Evolutionary conservation across 2,329 filamentous ascomycete species (phyloP).

Genomic region (Talaromyces rugulosus): DNA sequence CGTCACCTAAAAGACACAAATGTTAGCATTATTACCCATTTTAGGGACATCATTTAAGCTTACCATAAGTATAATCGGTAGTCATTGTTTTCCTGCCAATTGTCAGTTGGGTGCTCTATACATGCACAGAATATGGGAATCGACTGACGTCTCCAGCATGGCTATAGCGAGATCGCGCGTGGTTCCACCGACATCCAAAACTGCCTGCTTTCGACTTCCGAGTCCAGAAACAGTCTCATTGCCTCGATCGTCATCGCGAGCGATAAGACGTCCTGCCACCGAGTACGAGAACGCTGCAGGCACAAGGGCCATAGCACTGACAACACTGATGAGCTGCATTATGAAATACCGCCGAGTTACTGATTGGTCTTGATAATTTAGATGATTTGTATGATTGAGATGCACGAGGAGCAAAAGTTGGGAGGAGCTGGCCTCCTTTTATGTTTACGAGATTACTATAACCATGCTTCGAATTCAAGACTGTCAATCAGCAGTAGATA

Average conservation of each 20-base stretch:
- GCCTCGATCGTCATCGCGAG: conserved; percentile 10
- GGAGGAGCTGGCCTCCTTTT: no score
- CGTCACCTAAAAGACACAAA: conserved; percentile 13
- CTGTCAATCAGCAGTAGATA: no score
- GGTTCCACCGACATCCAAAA: conserved; percentile 22
- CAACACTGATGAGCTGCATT: neutral
- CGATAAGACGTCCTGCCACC: neutral
- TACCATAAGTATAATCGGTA: neutral
- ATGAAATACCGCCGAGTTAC: neutral
- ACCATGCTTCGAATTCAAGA: no score
- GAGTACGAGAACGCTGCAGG: neutral
- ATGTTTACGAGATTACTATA: no score
- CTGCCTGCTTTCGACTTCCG: conserved; percentile 21
- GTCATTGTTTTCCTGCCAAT: neutral
- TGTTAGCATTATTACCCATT: neutral
- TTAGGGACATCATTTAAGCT: conserved; percentile 7
- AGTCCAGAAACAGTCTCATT: conserved; percentile 19
- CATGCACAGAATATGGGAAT: neutral
- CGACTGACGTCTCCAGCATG: conserved; percentile 26
- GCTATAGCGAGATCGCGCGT: conserved; percentile 29
- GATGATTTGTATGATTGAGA: no score
- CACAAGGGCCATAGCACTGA: neutral
- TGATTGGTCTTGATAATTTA: no score
- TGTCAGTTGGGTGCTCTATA: neutral
- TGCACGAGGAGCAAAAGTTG: no score